These are phyloP conservation scores for Fusarium euwallaceae DNA, from an alignment of 2,329 filamentous ascomycete genomes.

Conservation along the genomic window DNA sequence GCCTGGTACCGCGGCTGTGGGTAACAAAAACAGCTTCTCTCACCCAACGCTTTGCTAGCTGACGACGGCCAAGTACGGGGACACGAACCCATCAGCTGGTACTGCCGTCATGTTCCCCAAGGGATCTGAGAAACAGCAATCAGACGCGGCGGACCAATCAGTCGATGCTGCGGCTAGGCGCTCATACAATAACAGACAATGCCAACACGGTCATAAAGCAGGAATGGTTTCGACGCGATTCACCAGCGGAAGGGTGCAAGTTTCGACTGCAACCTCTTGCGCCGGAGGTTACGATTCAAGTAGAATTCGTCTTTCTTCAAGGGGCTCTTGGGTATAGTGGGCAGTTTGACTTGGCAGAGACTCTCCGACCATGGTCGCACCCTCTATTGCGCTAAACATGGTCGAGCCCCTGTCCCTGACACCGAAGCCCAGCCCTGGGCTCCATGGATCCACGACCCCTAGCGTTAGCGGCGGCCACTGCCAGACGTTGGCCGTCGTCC, in stretches of 20 bases:
- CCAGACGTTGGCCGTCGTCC: constrained; percentile 31
- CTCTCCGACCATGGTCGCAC: constrained; percentile 37
- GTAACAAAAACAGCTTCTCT: constrained; percentile 26
- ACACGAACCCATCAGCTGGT: constrained; percentile 11
- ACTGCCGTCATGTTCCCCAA: constrained; percentile 13
- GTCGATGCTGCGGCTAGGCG: neutral
- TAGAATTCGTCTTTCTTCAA: neutral
- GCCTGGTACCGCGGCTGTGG: constrained; percentile 27
- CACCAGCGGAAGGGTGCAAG: constrained; percentile 16
- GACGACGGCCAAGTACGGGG: constrained; percentile 18
- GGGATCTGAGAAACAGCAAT: constrained; percentile 30
- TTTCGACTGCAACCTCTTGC: neutral
- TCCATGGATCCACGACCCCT: constrained; percentile 36
- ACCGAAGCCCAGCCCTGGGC: constrained; percentile 20
- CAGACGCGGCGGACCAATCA: constrained; percentile 37
- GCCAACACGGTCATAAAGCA: constrained; percentile 31
- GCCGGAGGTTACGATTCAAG: constrained; percentile 13
- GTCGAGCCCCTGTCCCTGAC: constrained; percentile 36
- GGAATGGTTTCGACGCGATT: constrained; percentile 32
- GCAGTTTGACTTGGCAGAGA: constrained; percentile 46
- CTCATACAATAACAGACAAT: constrained; percentile 24
- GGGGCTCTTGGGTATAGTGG: constrained; percentile 21
- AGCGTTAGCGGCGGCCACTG: constrained; percentile 26
- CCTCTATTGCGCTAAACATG: constrained; percentile 39
- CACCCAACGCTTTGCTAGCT: constrained; percentile 29